These are phyloP conservation scores for Apiospora marii DNA, from an alignment of 2,329 filamentous ascomycete species.

Conservation along the genomic window DNA sequence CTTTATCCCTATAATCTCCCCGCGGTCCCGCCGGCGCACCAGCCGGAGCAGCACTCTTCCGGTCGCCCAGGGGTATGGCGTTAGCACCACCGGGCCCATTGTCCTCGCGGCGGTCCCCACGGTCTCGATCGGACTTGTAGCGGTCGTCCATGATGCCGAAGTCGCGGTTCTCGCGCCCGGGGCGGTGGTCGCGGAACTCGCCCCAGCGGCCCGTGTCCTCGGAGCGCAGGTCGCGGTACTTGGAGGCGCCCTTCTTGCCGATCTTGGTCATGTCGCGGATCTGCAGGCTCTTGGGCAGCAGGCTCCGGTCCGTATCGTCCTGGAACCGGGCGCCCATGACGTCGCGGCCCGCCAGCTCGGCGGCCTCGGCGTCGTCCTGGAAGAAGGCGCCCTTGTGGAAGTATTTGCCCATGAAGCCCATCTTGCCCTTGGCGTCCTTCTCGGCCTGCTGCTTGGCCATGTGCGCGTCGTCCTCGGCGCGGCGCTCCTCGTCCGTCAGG, in stretches of 20 bases:
- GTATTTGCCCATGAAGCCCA: constrained; percentile 94
- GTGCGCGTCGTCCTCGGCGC: constrained; percentile 82
- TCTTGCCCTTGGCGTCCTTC: constrained; percentile 78
- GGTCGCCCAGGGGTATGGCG: constrained; percentile 71
- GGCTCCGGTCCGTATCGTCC: constrained; percentile 86
- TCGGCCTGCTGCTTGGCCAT: constrained; percentile 82
- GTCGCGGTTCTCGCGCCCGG: constrained; percentile 43
- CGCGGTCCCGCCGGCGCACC: constrained; percentile 48
- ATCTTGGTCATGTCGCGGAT: constrained; percentile 93
- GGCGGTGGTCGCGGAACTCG: constrained; percentile 61
- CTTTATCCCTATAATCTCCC: constrained; percentile 35
- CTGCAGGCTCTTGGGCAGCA: constrained; percentile 90
- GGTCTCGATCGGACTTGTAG: constrained; percentile 70
- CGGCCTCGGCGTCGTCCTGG: constrained; percentile 78
- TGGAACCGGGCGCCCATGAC: constrained; percentile 85
- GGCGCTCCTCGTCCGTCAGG: constrained; percentile 85
- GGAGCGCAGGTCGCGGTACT: constrained; percentile 84
- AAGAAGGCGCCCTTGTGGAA: constrained; percentile 98
- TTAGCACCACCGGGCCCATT: constrained; percentile 66
- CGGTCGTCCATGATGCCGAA: constrained; percentile 66
- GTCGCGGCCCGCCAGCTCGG: constrained; percentile 80
- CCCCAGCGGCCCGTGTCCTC: constrained; percentile 95
- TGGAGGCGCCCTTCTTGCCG: constrained; percentile 88
- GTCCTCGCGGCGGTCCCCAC: constrained; percentile 26
- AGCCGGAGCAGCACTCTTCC: constrained; percentile 48